Base-by-base conservation (phyloP, 139 green algal genomes). In the Asterochloris sp. region DNA sequence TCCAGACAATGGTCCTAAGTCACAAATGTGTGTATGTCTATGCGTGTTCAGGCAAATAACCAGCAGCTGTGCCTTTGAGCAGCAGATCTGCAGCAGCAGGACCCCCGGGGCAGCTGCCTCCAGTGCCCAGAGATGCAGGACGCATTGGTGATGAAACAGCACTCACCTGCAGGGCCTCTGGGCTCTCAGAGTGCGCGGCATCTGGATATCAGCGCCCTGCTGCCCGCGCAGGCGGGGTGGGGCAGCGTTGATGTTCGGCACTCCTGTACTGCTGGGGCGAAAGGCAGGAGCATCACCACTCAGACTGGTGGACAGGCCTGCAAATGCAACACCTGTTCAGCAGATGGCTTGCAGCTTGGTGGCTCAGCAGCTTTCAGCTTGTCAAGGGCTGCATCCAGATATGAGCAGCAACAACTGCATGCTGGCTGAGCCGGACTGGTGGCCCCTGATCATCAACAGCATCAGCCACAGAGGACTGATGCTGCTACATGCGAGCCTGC, bases 111-210 rank as follows among this genome's bases (percentile, higher is more conserved):
- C 14, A 69, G 14, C 64, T 69, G 64, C 16, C 16, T 69, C 15
- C 16, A 24, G 64, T 69, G 14, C 15, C 16, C 16, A 69, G 64
- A 69, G 16, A 69, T 24, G 16, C 15, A 69, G 16, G 14, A 16
- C 15, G 64, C 15, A 14, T 24, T 24, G 16, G 64, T 24, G 24
- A 17, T 13, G 23, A 24, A 16, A n/a, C 54, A 12, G 19, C 15
- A 23, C 38, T n/a, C 21, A 69, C 76, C 76, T 80, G 76, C 76
- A 80, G 60, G 76, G 76, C n/a, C 76, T 61, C 11, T 64, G 76
- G 24, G 68, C 76, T 69, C 76, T 69, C 19, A 80, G 60, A 27
- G 76, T 80, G 60, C 76, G 76, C 13, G 76, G 76, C 0, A 80
- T n/a, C 15, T 13, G 21, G 12, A 21, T 62, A 24, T 60, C 76